A percentile compares a stretch with the other conserved stretches of the same genome.
Conservation (phyloP, 257 asterid genomes). For the Oldenlandia corymbosa region DNA sequence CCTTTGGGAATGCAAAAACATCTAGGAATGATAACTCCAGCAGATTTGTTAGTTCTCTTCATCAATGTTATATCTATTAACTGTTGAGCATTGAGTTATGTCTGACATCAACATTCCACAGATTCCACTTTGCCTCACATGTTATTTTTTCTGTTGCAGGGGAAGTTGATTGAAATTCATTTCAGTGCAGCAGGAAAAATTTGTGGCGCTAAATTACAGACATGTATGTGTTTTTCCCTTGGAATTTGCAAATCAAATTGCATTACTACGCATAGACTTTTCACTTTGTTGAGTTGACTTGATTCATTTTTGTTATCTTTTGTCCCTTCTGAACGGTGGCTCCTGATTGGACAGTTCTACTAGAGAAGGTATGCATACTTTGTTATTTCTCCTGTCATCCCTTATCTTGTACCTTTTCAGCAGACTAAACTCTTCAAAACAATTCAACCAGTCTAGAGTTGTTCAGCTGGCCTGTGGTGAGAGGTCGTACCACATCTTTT, state of each 20-base stretch:
- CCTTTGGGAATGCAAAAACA: conserved; percentile 98
- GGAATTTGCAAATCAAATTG: conserved; percentile 11
- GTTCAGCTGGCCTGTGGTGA: conserved; percentile 75
- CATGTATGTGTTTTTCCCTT: conserved; percentile 54
- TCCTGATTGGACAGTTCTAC: conserved; percentile 62
- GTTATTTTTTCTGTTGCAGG: conserved; percentile 38
- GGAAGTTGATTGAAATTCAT: conserved; percentile 73
- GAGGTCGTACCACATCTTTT: conserved; percentile 83
- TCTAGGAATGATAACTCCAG: conserved; percentile 75
- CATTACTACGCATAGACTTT: neutral
- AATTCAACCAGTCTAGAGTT: conserved; percentile 78
- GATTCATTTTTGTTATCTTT: conserved; percentile 21
- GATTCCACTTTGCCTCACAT: neutral
- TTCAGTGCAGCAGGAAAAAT: conserved; percentile 64
- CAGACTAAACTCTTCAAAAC: conserved; percentile 26
- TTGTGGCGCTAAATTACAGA: conserved; percentile 74
- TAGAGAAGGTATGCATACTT: conserved; percentile 62
- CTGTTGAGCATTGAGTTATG: neutral
- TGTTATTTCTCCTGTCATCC: neutral
- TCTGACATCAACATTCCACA: neutral
- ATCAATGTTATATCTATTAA: conserved; percentile 11
- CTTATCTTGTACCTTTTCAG: conserved; percentile 12
- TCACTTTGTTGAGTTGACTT: conserved; percentile 28
- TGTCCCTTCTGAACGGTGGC: conserved; percentile 26
- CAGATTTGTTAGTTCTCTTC: conserved; percentile 72